Conservation (phyloP, 108 stramenopile species). For the Skeletonema menzelii region DNA sequence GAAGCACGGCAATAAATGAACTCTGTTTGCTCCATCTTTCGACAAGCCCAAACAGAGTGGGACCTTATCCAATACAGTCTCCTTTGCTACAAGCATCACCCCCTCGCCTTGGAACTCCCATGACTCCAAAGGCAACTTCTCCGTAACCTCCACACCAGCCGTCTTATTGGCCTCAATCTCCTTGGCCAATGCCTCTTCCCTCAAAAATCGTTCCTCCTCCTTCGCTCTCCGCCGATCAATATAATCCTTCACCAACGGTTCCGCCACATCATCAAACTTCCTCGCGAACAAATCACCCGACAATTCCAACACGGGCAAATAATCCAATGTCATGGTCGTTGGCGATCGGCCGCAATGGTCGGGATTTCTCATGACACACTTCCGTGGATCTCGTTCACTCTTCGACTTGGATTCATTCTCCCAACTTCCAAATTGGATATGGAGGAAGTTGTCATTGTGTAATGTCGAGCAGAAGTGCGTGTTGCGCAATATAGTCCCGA, state of each 20-base stretch:
- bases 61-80: conserved; percentile 54
- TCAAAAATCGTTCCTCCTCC: conserved; percentile 41
- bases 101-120: conserved; percentile 81
- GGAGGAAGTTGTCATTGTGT: conserved; percentile 89
- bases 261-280: conserved; percentile 75
- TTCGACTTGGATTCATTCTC: conserved; percentile 70
- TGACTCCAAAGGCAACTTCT: conserved; percentile 39
- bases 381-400: conserved; percentile 69
- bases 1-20: conserved; percentile 76
- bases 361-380: conserved; percentile 87
- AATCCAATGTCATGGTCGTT: conserved; percentile 84
- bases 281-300: conserved; percentile 86
- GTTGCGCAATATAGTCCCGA: conserved; percentile 90
- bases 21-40: conserved; percentile 41
- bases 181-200: conserved; percentile 24
- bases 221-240: conserved; percentile 73
- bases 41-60: conserved; percentile 83
- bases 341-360: conserved; percentile 91
- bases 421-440: conserved; percentile 93
- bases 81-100: conserved; percentile 82
- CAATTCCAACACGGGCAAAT: conserved; percentile 80
- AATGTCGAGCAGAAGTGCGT: conserved; percentile 85
- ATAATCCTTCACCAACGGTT: conserved; percentile 68
- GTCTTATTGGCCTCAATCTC: conserved; percentile 34
- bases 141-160: background rate